Conservation (phyloP, 371 early-diverging fungal genomes). For the Quaeritorhiza haematococci region DNA sequence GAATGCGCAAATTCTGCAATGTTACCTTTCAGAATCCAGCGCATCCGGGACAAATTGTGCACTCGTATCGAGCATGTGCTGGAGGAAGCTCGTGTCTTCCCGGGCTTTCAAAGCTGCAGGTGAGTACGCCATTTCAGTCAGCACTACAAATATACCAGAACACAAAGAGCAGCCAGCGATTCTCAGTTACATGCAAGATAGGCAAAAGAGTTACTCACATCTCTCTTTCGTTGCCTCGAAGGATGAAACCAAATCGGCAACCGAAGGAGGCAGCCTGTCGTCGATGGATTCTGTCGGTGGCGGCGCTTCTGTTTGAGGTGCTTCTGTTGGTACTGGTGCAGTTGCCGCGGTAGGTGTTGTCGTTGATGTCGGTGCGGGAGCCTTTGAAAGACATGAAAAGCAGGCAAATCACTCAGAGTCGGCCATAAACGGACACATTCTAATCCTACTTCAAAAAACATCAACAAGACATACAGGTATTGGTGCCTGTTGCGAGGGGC, state of each 20-base stretch:
- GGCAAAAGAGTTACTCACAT: slow-evolving; percentile 21
- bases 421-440: no score
- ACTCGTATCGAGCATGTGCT: slow-evolving; percentile 68
- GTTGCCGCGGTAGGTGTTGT: slow-evolving; percentile 7
- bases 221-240: slow-evolving; percentile 70
- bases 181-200: no score
- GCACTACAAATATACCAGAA: no score
- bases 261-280: slow-evolving; percentile 62
- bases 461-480: no score
- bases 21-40: slow-evolving; percentile 68
- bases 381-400: no score
- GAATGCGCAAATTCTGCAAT: background rate
- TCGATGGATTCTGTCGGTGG: slow-evolving; percentile 32
- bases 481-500: no score
- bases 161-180: background rate
- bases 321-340: slow-evolving; percentile 13
- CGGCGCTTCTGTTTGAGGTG: slow-evolving; percentile 17
- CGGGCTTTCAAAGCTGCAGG: slow-evolving; percentile 22
- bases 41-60: slow-evolving; percentile 70
- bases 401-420: no score
- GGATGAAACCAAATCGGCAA: slow-evolving; percentile 70
- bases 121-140: no score
- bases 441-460: no score
- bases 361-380: slow-evolving; percentile 4
- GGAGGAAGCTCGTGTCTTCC: slow-evolving; percentile 26